Base-by-base conservation (phyloP, 495 filamentous ascomycete species). In the Penicillium egyptiacum region DNA sequence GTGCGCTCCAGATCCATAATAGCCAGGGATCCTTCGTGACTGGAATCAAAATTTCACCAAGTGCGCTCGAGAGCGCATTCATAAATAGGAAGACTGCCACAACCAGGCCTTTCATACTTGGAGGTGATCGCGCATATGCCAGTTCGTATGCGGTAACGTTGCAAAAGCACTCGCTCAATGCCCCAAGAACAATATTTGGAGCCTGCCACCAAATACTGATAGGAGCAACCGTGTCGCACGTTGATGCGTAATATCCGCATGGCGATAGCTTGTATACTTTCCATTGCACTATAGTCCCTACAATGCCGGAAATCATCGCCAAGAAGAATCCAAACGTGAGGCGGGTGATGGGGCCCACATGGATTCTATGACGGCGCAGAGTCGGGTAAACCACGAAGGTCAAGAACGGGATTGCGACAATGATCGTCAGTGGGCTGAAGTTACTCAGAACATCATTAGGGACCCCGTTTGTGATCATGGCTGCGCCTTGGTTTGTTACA, bases 61-160 rank as follows among this genome's bases (percentile, higher is more conserved):
- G 75, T 0, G 71, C 70, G 50, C 64, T 65, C 11, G 70, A 74
- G 19, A 82, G 54, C 22, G 76, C 79, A 55, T 82, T 86, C 40
- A 81, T 85, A 55, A 69, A 69, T 19, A 89, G 70, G 68, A 84
- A 88, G 44, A 90, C 66, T 17, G 83, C 81, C 61, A 84, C 83
- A 12, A 91, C 84, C 31, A 90, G 77, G 44, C 81, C 82, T 53
- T 85, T 81, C 88, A 90, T 91, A 60, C 78, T 81, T 23, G 79
- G 70, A 0, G 88, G 87, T 0, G 88, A 83, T 25, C 87, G 83
- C 7, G 86, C 84, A 74, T 87, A 91, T 3, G 87, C 88, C 60
- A 89, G 81, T 64, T 87, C 88, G 61, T 88, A 84, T 0, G 84
- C 86, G 0, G 87, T 89, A 3, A 89, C 85, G 37, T 85, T 86